Base-by-base conservation (phyloP, 352 stramenopile species). In the Albugo candida region DNA sequence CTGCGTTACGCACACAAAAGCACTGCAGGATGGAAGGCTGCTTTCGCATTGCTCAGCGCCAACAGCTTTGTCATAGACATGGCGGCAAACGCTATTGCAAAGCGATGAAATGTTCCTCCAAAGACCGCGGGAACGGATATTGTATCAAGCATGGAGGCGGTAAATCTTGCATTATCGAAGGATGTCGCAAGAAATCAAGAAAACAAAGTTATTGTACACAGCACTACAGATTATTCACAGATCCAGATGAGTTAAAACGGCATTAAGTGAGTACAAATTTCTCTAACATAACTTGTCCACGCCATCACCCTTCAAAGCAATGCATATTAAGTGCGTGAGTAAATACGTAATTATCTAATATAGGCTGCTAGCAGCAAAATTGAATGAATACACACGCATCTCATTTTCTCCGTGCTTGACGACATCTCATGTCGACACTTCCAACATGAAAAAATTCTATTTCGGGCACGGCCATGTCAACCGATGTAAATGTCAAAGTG, bases 401-500 rank as follows among this genome's bases (percentile, higher is more conserved):
- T 31, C 3, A 31, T 31, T 31, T 31, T 31, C 24, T 31, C 8
- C 3, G 8, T 31, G 8, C 24, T 31, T 31, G 8, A 31, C 24
- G 24, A 31, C 8, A 8, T 31, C 8, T 31, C 24, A 8, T 31
- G 3, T 31, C 8, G 3, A 31, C 24, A 8, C 24, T 31, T 3
- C 3, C 24, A 31, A 3, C 8, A 8, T 10, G 24, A 3, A 31
- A 10, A 31, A 31, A 31, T 3, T 31, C 24, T 31, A 31, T 10
- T 31, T 31, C 24, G 24, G 24, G 24, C 3, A 31, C 24, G 24
- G 24, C 38, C 3, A 43, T 27, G 14, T 70, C 72, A 51, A 86
- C 67, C 36, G 73, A 86, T 24, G 74, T 83, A 37, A 94, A 94
- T 52, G 81, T 95, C 27, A 82, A 86, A 40, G 83, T 95, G 48